These are phyloP conservation scores for Helminthosporium solani DNA, from an alignment of 2,329 filamentous ascomycete species.

Conservation along the genomic window DNA sequence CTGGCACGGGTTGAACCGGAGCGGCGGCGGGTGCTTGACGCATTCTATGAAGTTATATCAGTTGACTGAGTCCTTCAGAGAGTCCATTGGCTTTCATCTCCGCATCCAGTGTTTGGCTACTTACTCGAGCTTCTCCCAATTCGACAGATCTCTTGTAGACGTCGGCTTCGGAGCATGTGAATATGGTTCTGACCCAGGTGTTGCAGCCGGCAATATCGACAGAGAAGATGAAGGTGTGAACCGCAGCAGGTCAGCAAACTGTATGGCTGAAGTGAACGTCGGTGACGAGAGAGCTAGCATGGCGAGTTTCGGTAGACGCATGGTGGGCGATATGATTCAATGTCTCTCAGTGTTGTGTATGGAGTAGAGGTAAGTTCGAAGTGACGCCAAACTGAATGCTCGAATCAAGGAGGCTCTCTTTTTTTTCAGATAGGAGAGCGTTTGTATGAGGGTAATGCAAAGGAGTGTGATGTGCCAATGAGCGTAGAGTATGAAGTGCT, in stretches of 20 bases:
- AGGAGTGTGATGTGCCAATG: neutral
- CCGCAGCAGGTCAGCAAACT: slow-evolving; percentile 5
- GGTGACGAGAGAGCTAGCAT: slow-evolving; percentile 1
- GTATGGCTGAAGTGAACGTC: neutral
- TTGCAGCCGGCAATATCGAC: neutral
- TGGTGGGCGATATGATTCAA: neutral
- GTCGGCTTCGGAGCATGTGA: neutral
- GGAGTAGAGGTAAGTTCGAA: neutral
- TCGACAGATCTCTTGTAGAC: neutral
- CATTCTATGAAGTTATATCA: neutral
- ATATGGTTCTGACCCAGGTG: neutral
- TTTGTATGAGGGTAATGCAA: no score
- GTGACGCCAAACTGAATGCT: neutral
- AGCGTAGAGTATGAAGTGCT: no score
- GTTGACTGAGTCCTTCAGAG: neutral
- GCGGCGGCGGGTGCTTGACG: slow-evolving; percentile 1
- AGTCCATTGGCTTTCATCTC: neutral
- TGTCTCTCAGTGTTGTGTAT: neutral
- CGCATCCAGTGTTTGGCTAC: neutral
- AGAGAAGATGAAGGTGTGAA: neutral
- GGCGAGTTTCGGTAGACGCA: slow-evolving; percentile 2
- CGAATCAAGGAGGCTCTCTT: neutral
- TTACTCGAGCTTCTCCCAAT: slow-evolving; percentile 4
- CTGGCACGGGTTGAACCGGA: neutral
- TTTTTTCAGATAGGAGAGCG: no score